A percentile compares a stretch with the other conserved stretches of the same genome.
Conservation (phyloP, 208 protist species). For the Entamoeba invadens region DNA sequence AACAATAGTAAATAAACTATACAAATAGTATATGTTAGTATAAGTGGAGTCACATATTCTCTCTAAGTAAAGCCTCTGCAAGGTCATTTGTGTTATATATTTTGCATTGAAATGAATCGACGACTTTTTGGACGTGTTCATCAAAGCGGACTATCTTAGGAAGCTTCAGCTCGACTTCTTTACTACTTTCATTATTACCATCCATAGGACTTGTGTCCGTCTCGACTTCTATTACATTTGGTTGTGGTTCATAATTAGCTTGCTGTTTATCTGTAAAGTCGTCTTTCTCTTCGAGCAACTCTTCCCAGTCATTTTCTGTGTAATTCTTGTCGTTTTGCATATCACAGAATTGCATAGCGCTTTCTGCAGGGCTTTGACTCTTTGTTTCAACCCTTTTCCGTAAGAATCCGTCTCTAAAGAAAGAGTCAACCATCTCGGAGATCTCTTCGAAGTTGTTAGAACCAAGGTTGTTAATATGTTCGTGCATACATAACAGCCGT, state of each 20-base stretch:
- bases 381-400: no score
- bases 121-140: background rate
- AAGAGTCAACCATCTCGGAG: no score
- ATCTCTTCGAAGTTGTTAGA: no score
- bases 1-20: background rate
- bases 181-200: background rate
- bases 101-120: background rate
- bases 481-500: background rate
- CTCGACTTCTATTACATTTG: background rate
- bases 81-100: background rate
- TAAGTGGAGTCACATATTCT: background rate
- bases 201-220: background rate
- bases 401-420: no score
- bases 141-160: background rate
- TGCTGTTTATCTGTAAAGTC: background rate
- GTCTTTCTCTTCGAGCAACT: background rate
- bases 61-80: background rate
- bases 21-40: background rate
- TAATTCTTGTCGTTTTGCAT: no score
- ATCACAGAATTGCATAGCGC: no score
- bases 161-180: background rate
- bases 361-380: no score
- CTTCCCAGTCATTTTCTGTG: no score
- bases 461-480: background rate
- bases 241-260: background rate